Base-by-base conservation (phyloP, 108 stramenopile genomes). In the Thalassiosira profunda region DNA sequence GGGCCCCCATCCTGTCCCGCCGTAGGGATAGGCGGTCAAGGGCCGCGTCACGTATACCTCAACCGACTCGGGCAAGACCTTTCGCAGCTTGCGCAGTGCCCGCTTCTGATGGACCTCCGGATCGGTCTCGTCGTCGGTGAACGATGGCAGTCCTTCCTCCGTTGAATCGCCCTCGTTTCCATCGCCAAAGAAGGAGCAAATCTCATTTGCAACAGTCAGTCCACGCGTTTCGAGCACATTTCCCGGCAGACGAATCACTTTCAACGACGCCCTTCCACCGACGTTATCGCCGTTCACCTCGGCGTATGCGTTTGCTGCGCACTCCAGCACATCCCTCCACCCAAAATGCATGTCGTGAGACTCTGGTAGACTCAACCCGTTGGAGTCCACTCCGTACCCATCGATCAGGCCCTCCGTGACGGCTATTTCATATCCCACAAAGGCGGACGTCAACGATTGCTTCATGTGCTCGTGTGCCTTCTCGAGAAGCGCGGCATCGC, bases 201-300 rank as follows among this genome's bases (percentile, higher is more conserved):
- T 77, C 51, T 83, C 72, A 30, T 65, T 42, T 12, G 89, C 87
- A 49, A 88, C 76, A 4, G 65, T 46, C 64, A 91, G 76, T 38
- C 90, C 93, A 51, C 79, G 55, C 3, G 80, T 80, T 74, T 94
- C 93, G 46, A 91, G 54, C 21, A 94, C 29, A 65, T 94, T 94
- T 20, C 79, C 74, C 1, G 93, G 93, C 7, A 94, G 58, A 64
- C 91, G 89, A 14, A 94, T 75, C 8, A 79, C 80, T 7, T 75
- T 79, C 53, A 94, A 79, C 26, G 70, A 72, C 57, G 73, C 68
- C 46, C 70, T 73, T 11, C 74, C 54, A 23, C 25, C 18, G 2
- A 24, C 25, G 29, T 30, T 15, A 36, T 55, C 53, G 52, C 65
- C 63, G 33, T 58, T 49, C 20, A 73, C 72, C 38, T 35, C 63